Percentiles rank a stretch among this genome's conserved stretches.
These are phyloP conservation scores for Metschnikowia noctiluminum DNA, from an alignment of 805 yeast genomes.

Conservation along the genomic window DNA sequence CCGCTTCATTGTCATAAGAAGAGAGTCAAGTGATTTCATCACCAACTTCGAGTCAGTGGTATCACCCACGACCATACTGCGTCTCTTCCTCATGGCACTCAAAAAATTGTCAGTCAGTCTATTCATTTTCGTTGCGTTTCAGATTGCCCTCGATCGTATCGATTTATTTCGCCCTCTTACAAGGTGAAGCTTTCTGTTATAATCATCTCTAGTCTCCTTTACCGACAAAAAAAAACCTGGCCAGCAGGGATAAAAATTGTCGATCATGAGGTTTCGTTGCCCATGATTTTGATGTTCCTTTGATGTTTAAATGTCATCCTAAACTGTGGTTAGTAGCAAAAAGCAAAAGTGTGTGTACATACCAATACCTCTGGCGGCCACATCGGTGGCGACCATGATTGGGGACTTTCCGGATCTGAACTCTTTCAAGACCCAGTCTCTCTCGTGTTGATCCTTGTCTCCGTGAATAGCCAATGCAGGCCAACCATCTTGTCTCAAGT, in stretches of 20 bases:
- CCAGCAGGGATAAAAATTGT: conserved; percentile 10
- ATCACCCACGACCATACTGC: not conserved
- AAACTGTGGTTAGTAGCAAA: conserved; percentile 22
- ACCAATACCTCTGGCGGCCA: conserved; percentile 99
- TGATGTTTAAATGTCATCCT: conserved; percentile 13
- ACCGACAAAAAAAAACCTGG: conserved; percentile 8
- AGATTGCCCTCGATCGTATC: conserved; percentile 11
- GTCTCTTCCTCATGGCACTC: conserved; percentile 12
- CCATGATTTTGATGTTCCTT: conserved; percentile 4
- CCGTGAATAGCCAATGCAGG: conserved; percentile 99
- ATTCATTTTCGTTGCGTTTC: conserved; percentile 10
- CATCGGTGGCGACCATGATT: conserved; percentile 98
- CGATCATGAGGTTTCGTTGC: not conserved
- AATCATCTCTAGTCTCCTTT: conserved; percentile 18
- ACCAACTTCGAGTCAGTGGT: not conserved
- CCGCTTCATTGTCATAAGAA: conserved; percentile 10
- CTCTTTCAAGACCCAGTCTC: conserved; percentile 97
- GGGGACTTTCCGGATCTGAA: conserved; percentile 92
- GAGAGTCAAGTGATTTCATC: not conserved
- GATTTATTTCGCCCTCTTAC: conserved; percentile 11
- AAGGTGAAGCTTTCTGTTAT: conserved; percentile 14
- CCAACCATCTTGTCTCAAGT: conserved; percentile 95
- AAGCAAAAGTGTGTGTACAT: conserved; percentile 45
- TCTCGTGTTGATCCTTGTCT: conserved; percentile 95
- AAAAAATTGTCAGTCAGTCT: conserved; percentile 7